These are phyloP conservation scores for Murraya paniculata DNA, from an alignment of 345 rosid species.

Conservation along the genomic window DNA sequence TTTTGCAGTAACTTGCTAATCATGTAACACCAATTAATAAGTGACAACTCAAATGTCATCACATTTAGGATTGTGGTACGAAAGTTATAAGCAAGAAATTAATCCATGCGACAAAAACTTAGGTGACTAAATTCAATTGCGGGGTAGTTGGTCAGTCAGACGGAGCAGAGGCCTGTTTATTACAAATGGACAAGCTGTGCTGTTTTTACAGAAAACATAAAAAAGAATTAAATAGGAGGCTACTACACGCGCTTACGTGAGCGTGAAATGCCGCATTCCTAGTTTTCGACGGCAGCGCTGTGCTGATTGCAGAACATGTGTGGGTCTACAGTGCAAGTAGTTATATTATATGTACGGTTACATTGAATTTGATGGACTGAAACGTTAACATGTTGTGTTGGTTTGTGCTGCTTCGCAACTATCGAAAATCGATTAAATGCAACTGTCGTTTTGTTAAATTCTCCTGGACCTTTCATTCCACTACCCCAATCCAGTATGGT, in stretches of 20 bases:
- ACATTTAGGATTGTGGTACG: no score
- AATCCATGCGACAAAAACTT: no score
- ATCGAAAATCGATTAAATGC: not conserved
- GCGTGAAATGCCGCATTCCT: not conserved
- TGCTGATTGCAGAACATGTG: not conserved
- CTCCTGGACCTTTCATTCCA: not conserved
- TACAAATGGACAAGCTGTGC: no score
- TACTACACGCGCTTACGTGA: not conserved
- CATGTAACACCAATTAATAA: no score
- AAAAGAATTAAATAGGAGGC: not conserved
- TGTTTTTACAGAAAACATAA: no score
- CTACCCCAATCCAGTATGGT: not conserved
- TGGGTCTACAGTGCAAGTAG: not conserved
- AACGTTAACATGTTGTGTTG: not conserved
- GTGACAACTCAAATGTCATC: no score
- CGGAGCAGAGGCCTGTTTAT: not conserved
- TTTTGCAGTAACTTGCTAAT: no score
- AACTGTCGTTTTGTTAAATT: not conserved
- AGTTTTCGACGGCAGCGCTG: no score
- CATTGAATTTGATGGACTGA: not conserved
- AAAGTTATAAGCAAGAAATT: no score
- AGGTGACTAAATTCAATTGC: no score
- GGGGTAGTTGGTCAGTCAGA: no score
- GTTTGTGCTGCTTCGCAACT: not conserved
- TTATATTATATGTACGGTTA: not conserved